These are phyloP conservation scores for Poa annua DNA, from an alignment of 176 grass and related monocot species.

Conservation along the genomic window DNA sequence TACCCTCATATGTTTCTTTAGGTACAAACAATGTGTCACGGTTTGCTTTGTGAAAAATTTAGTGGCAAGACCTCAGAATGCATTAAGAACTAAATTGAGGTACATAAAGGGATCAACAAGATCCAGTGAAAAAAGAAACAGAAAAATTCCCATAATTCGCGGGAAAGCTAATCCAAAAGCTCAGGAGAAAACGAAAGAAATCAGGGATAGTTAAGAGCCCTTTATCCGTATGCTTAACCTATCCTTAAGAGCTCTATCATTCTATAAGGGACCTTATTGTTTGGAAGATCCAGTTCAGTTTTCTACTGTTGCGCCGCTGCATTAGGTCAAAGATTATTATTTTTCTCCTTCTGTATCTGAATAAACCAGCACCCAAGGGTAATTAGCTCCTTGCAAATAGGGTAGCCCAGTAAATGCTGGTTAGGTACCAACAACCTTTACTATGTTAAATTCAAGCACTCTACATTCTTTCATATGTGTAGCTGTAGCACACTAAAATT, in stretches of 20 bases:
- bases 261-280: slow-evolving; percentile 2
- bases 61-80: neutral
- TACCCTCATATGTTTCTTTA: neutral
- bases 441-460: slow-evolving; percentile 1
- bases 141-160: neutral
- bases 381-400: neutral
- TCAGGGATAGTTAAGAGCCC: neutral
- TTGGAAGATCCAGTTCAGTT: slow-evolving; percentile 16
- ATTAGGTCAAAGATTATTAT: neutral
- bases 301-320: neutral
- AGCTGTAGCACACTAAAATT: neutral
- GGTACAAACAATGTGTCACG: neutral
- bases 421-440: neutral
- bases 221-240: neutral
- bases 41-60: neutral
- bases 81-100: slow-evolving; percentile 10
- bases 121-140: neutral
- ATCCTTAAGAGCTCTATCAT: neutral
- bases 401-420: neutral
- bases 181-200: neutral
- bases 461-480: slow-evolving; percentile 12
- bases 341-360: neutral
- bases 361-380: neutral
- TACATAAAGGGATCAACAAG: slow-evolving; percentile 9
- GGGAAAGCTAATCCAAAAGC: neutral